Evolutionary conservation across 495 filamentous ascomycete species (phyloP), one percentile per base, ranked within the genome.

Genomic region (Aspergillus affinis): DNA sequence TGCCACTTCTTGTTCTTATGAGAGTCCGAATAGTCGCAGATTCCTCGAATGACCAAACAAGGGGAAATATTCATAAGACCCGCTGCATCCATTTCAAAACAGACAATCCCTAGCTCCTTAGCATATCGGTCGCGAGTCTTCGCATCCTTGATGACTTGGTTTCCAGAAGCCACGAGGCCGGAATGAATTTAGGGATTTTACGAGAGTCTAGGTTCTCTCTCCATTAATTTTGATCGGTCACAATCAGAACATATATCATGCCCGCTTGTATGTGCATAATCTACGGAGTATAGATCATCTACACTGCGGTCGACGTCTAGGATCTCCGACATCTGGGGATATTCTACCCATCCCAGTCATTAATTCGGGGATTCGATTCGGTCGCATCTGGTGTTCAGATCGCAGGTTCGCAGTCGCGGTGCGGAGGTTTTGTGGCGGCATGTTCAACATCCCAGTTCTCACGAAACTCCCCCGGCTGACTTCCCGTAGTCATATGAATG

Each of bases 61-160:
- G 54, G 60, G n/a, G 51, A 58, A 13, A 73, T 3, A 15, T 41
- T 41, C 36, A 41, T 41, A 2, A 41, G 36, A 41, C 36, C 36
- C 1, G 36, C 36, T 13, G 71, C 75, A 58, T 78, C 72, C 71
- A 75, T 77, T 52, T 78, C 76, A 49, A 76, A 70, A 52, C 69
- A 74, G 3, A 74, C 23, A 21, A 72, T 58, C 9, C 52, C 52
- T 4, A 44, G 21, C 2, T 47, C 27, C 13, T 10, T 17, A 0
- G 27, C 41, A n/a, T 76, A 23, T 41, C 45, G 26, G 51, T 65
- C 60, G 19, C 63, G 32, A 0, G 44, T 58, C 26, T 23, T 7
- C 18, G 46, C 63, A 44, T 53, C 30, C 23, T 56, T 58, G 30
- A 65, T 65, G 10, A 65, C 60, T 55, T 54, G 54, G 26, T 63